Conservation (phyloP, 2,329 filamentous ascomycete genomes). For the Diaporthe sp. region DNA sequence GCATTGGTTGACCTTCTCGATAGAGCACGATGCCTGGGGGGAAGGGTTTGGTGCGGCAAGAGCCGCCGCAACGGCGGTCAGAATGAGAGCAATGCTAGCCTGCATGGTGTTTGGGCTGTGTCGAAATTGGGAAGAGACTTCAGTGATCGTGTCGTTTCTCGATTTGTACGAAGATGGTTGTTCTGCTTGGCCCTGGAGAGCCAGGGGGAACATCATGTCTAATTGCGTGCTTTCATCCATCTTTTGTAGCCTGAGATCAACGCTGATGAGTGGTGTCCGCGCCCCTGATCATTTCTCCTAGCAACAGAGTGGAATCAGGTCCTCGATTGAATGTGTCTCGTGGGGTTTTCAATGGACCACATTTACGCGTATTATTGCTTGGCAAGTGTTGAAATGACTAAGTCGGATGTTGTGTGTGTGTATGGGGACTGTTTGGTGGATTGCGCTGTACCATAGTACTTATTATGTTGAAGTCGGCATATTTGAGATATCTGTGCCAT, state of each 20-base stretch:
- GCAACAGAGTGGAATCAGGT: neutral
- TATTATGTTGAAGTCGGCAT: no score
- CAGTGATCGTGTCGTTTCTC: neutral
- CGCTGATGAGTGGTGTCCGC: neutral
- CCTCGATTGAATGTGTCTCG: neutral
- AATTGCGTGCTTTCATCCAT: neutral
- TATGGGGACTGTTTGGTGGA: no score
- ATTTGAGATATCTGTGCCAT: no score
- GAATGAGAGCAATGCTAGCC: neutral
- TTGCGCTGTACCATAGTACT: neutral
- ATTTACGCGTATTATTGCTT: neutral
- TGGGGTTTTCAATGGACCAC: neutral
- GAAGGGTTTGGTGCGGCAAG: neutral
- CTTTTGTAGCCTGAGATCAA: neutral
- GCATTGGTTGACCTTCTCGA: constrained; percentile 1
- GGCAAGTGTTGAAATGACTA: neutral
- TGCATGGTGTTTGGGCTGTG: neutral
- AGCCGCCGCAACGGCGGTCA: neutral
- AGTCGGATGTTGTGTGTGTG: neutral
- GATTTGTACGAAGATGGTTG: neutral
- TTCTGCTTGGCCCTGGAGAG: neutral
- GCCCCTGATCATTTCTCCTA: neutral
- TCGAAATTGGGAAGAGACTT: neutral
- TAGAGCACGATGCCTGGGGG: neutral
- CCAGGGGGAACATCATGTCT: neutral